Evolutionary conservation across 2,329 filamentous ascomycete species (phyloP).

Genomic region (Talaromyces sp.): DNA sequence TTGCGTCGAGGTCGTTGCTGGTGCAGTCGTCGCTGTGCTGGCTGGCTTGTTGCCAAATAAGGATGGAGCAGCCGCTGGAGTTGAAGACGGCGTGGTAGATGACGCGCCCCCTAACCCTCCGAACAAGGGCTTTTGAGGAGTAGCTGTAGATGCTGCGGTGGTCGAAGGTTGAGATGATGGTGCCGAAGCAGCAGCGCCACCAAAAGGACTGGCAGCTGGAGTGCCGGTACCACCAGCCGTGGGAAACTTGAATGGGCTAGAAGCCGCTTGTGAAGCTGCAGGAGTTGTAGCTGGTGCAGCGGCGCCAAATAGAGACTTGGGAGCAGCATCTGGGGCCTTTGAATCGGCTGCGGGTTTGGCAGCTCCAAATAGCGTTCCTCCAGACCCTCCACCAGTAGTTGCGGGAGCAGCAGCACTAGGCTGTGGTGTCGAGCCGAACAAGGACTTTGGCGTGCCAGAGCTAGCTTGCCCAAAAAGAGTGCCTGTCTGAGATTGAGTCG

Average conservation of each 20-base stretch:
- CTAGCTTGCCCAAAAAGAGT: conserved; percentile 22
- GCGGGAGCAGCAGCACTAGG: conserved; percentile 11
- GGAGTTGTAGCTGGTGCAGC: conserved; percentile 13
- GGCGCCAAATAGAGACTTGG: conserved; percentile 25
- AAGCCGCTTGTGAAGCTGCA: conserved; percentile 18
- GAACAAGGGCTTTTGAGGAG: conserved; percentile 31
- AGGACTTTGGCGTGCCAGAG: conserved; percentile 20
- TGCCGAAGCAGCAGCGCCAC: conserved; percentile 1
- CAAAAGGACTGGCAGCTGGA: conserved; percentile 5
- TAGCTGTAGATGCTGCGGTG: conserved; percentile 23
- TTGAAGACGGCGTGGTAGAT: conserved; percentile 25
- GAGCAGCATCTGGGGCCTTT: conserved; percentile 18
- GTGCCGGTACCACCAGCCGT: conserved; percentile 16
- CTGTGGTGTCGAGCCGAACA: conserved; percentile 20
- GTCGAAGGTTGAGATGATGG: conserved; percentile 17
- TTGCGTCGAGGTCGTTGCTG: conserved; percentile 11
- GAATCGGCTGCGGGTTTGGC: conserved; percentile 21
- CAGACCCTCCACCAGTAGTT: conserved; percentile 8
- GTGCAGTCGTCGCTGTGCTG: conserved; percentile 18
- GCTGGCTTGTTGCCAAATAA: conserved; percentile 25
- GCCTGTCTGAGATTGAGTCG: conserved; percentile 21
- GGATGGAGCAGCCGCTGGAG: conserved; percentile 24
- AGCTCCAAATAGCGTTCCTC: conserved; percentile 24
- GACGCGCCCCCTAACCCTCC: conserved; percentile 22
- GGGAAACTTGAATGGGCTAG: conserved; percentile 22